Evolutionary conservation across 1,284 basidiomycete genomes (phyloP).

Genomic region (Fereydounia khargensis): DNA sequence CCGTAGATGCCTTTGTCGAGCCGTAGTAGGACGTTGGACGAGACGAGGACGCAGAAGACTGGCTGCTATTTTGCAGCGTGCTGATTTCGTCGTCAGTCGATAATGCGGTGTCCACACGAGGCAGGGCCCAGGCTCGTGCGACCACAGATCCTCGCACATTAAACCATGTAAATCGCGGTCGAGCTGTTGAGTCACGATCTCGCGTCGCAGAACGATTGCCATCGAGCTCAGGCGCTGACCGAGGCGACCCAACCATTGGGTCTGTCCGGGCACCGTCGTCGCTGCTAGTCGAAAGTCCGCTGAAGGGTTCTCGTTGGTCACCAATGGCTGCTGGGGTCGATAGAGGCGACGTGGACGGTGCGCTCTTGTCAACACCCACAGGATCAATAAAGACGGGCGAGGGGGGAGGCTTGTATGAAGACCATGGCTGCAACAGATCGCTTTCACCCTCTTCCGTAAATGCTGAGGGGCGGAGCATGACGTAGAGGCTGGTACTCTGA

Average conservation of each 20-base stretch:
- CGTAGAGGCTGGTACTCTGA: constrained; percentile 34
- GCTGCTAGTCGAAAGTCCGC: no score
- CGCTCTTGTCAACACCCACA: no score
- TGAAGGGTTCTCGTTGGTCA: constrained; percentile 17
- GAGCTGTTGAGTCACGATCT: not conserved
- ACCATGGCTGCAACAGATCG: constrained; percentile 1
- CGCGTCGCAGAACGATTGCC: constrained; percentile 1
- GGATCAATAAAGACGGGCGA: not conserved
- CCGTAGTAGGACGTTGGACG: constrained; percentile 32
- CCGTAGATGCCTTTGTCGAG: constrained; percentile 13
- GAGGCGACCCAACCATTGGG: constrained; percentile 20
- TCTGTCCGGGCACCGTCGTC: constrained; percentile 10
- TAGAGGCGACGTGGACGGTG: constrained; percentile 17
- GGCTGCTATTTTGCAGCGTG: constrained; percentile 13
- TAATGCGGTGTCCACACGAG: constrained; percentile 5
- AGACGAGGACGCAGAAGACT: constrained; percentile 27
- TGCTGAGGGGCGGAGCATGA: constrained; percentile 37
- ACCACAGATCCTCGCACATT: constrained; percentile 28
- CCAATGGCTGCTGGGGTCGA: constrained; percentile 25
- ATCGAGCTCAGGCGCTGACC: constrained; percentile 25
- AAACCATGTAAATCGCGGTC: constrained; percentile 22
- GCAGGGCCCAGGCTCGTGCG: constrained; percentile 25
- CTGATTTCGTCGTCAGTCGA: no score
- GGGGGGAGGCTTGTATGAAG: not conserved
- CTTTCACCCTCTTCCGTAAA: constrained; percentile 29